Evolutionary conservation across 257 asterid genomes (phyloP).

Genomic region (Echium plantagineum): DNA sequence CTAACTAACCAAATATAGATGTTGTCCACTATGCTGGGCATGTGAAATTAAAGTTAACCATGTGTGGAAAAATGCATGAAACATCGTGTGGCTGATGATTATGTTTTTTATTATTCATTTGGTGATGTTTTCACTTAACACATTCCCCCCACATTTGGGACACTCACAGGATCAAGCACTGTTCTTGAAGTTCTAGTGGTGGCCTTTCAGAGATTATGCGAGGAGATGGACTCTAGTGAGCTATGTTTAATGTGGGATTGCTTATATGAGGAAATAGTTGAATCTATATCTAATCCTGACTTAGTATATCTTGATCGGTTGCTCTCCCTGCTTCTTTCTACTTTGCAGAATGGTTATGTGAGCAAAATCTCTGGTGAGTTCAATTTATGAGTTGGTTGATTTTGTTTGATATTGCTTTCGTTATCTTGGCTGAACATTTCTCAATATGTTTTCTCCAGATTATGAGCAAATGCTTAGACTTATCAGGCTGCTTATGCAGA

Average conservation of each 20-base stretch:
- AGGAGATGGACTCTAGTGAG: constrained; percentile 44
- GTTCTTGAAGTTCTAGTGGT: constrained; percentile 50
- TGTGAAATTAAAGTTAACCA: background rate
- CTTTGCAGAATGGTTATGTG: constrained; percentile 34
- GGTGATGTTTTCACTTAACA: background rate
- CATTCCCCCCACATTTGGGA: constrained; percentile 10
- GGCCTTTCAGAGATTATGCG: constrained; percentile 50
- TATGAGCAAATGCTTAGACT: constrained; percentile 36
- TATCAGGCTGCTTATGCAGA: constrained; percentile 43
- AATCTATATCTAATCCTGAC: constrained; percentile 29
- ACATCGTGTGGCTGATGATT: background rate
- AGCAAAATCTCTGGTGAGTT: constrained; percentile 56
- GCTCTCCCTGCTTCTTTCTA: constrained; percentile 47
- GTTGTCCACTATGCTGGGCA: background rate
- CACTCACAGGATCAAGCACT: constrained; percentile 35
- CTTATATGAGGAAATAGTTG: constrained; percentile 39
- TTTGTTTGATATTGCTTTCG: background rate
- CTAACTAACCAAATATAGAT: background rate
- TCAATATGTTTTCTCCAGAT: constrained; percentile 31
- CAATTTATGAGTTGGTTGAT: background rate
- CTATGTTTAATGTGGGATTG: constrained; percentile 39
- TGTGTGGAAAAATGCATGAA: background rate
- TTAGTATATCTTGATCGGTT: constrained; percentile 40
- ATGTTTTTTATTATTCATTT: background rate
- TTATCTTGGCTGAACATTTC: background rate